These are phyloP conservation scores for Blepharisma undulans DNA, from an alignment of 169 alveolate genomes.

Conservation along the genomic window DNA sequence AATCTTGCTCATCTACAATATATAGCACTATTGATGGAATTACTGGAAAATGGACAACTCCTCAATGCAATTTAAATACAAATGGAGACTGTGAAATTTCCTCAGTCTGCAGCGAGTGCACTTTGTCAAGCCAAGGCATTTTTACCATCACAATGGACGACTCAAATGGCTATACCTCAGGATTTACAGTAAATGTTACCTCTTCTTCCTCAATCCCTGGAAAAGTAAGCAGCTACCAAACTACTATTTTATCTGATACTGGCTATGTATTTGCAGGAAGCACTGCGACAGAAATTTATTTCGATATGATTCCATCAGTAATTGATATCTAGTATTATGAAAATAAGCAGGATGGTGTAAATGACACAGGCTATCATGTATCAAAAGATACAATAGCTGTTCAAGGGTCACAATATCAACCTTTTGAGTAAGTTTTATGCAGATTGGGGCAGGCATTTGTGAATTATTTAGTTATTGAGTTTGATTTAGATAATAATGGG, in stretches of 20 bases:
- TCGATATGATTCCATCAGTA: conserved; percentile 15
- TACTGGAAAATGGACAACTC: background rate
- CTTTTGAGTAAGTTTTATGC: background rate
- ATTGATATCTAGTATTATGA: background rate
- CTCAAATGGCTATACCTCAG: conserved; percentile 5
- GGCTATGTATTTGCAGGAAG: conserved; percentile 8
- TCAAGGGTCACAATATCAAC: background rate
- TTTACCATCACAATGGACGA: background rate
- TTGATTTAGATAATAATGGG: conserved; percentile 1
- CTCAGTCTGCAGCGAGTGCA: background rate
- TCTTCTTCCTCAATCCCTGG: conserved; percentile 36
- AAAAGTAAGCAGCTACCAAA: background rate
- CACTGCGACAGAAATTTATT: background rate
- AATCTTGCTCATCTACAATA: background rate
- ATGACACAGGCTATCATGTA: conserved; percentile 16
- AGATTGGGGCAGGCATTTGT: background rate
- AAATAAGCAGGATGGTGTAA: background rate
- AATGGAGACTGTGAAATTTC: conserved; percentile 3
- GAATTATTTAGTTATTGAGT: background rate
- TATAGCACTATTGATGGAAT: background rate
- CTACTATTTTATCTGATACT: background rate
- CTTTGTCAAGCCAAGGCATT: background rate
- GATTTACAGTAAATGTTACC: conserved; percentile 27
- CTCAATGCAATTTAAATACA: background rate
- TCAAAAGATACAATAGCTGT: background rate